phyloP scores from a whole-genome alignment of 2,329 filamentous ascomycete species.

The Stagonosporopsis chrysanthemi region DNA sequence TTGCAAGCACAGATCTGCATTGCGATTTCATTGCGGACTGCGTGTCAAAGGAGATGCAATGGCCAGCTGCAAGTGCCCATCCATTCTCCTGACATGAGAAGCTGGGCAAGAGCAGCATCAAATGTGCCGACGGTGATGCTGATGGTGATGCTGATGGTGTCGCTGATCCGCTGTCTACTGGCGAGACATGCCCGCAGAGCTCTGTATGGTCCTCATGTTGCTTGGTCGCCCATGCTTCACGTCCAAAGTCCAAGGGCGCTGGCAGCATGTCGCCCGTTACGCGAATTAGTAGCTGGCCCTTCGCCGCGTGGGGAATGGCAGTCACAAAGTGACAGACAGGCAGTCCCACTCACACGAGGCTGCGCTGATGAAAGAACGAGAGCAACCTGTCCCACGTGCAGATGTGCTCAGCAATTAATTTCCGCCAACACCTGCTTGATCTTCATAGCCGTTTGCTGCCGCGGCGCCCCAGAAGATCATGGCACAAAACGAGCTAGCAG shows the following conservation, averaged over 20 bases:
- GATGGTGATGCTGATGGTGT: background rate
- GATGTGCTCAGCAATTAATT: constrained; percentile 14
- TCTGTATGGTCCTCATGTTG: background rate
- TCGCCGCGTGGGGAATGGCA: constrained; percentile 4
- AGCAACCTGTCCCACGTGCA: constrained; percentile 22
- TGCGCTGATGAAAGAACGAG: background rate
- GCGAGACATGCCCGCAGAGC: too few species aligned
- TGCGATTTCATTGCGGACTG: too few species aligned
- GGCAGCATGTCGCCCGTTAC: constrained; percentile 13
- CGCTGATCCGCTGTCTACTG: background rate
- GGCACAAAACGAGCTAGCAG: constrained; percentile 34
- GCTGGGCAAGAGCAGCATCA: background rate
- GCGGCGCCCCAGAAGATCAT: constrained; percentile 32
- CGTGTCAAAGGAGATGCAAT: background rate
- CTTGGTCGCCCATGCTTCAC: background rate
- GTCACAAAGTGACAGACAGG: constrained; percentile 1
- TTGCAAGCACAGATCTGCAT: too few species aligned
- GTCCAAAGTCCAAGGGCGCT: constrained; percentile 1
- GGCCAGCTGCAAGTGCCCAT: background rate
- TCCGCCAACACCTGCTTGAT: constrained; percentile 25
- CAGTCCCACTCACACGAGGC: constrained; percentile 1
- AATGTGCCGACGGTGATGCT: too few species aligned
- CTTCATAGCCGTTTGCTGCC: constrained; percentile 29
- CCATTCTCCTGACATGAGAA: background rate
- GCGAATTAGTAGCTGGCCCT: constrained; percentile 14